Evolutionary conservation across 2,329 filamentous ascomycete species (phyloP).

Genomic region (Nigrospora oryzae): DNA sequence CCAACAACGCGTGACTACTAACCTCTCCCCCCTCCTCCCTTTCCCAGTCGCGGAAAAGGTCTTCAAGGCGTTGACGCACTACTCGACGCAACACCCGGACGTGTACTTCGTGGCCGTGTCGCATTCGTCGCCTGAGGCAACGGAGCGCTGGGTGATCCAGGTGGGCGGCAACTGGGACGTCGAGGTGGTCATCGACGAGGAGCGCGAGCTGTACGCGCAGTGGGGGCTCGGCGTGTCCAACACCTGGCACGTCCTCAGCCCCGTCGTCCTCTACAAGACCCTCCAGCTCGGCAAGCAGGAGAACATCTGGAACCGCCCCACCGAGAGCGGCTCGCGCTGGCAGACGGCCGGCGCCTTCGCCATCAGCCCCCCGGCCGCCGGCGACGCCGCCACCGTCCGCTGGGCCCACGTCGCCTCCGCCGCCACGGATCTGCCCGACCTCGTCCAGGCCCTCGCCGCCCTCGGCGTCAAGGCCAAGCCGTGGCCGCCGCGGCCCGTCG

Average conservation of each 20-base stretch:
- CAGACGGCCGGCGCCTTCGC: conserved; percentile 60
- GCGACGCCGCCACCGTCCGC: conserved; percentile 33
- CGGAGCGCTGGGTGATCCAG: conserved; percentile 47
- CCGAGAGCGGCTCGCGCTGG: conserved; percentile 60
- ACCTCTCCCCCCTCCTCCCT: not conserved
- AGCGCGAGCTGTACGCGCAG: conserved; percentile 50
- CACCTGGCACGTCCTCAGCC: conserved; percentile 55
- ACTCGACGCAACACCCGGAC: conserved; percentile 39
- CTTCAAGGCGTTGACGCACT: conserved; percentile 43
- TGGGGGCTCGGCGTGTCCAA: conserved; percentile 58
- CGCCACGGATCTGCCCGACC: conserved; percentile 43
- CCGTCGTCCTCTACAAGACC: conserved; percentile 46
- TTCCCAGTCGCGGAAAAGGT: conserved; percentile 58
- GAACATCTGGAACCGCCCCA: conserved; percentile 57
- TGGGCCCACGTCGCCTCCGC: conserved; percentile 37
- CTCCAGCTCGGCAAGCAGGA: conserved; percentile 51
- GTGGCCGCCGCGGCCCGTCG: too few relatives aligned
- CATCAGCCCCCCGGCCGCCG: conserved; percentile 38
- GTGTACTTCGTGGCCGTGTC: conserved; percentile 55
- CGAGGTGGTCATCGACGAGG: conserved; percentile 50
- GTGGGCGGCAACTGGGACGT: conserved; percentile 50
- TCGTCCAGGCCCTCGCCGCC: conserved; percentile 11
- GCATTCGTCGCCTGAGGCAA: conserved; percentile 44
- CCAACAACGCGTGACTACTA: too few relatives aligned
- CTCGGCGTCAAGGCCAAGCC: conserved; percentile 4